Evolutionary conservation across 163 green algal genomes (phyloP), one percentile per base, ranked within the genome.

Genomic region (Chlorella variabilis): DNA sequence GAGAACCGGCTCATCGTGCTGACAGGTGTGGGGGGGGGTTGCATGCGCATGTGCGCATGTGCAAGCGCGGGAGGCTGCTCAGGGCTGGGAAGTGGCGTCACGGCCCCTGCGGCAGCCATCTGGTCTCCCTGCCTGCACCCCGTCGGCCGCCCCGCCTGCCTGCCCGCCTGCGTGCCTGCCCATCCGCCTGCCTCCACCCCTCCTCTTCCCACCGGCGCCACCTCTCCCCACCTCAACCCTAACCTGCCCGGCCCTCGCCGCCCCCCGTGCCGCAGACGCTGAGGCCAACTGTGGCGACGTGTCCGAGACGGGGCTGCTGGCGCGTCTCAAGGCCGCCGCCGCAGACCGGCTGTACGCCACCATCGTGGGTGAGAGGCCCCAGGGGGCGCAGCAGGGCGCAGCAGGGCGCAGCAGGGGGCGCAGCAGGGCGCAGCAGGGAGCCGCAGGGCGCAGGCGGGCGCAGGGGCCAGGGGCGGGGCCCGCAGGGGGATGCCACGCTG

Each of bases 1-100:
- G 83, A 87, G 62, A 86, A 83, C 48, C 42, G 83, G 9, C 63
- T 87, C 58, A 65, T 87, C 13, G 45, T 87, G 41, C 48, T 87
- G 9, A 87, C 83, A 62, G 83, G 75, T 78, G n/a, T n/a, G n/a
- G n/a, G n/a, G n/a, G n/a, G n/a, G n/a, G 41, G 11, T 27, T 17
- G 29, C 29, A 39, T 41, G 29, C 29, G 20, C n/a, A 65, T 62
- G 54, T n/a, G n/a, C n/a, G n/a, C n/a, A n/a, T n/a, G n/a, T n/a
- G n/a, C n/a, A n/a, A n/a, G n/a, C n/a, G n/a, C n/a, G n/a, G n/a
- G n/a, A n/a, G n/a, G n/a, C n/a, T n/a, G n/a, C n/a, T n/a, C n/a
- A n/a, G n/a, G n/a, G n/a, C n/a, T n/a, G n/a, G n/a, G n/a, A n/a
- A n/a, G n/a, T n/a, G n/a, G n/a, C n/a, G n/a, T n/a, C n/a, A n/a